phyloP scores from a whole-genome alignment of 2,329 filamentous ascomycete species.

The Neocatenulostroma microsporum region DNA sequence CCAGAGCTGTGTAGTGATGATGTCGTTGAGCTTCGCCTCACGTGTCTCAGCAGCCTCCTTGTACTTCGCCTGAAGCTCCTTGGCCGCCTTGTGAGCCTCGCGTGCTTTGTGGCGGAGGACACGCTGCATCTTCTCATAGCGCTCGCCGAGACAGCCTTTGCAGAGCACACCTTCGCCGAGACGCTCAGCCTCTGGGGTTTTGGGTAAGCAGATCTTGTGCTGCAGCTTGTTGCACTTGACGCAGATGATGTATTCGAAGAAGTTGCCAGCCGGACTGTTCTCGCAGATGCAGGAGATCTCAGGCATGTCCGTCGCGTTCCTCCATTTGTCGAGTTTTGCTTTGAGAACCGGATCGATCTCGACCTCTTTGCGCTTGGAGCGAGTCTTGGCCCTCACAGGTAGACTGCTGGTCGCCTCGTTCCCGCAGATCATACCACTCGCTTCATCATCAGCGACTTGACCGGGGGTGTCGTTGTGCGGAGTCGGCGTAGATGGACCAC shows the following conservation, averaged over 20 bases:
- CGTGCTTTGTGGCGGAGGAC: not conserved
- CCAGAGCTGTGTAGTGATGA: conserved; percentile 6
- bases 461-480: too few relatives aligned
- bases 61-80: not conserved
- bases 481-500: too few relatives aligned
- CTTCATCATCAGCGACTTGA: too few relatives aligned
- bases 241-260: conserved; percentile 5
- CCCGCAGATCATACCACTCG: too few relatives aligned
- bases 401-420: too few relatives aligned
- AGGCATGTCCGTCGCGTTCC: not conserved
- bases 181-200: not conserved
- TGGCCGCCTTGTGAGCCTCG: not conserved
- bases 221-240: conserved; percentile 3
- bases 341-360: too few relatives aligned
- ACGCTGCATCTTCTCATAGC: not conserved
- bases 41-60: not conserved
- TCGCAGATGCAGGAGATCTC: conserved; percentile 2
- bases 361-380: too few relatives aligned
- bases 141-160: conserved; percentile 1
- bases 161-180: conserved; percentile 5
- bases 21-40: not conserved
- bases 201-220: conserved; percentile 5
- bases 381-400: too few relatives aligned
- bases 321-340: conserved; percentile 3
- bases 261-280: not conserved